These are phyloP conservation scores for Brassica napus DNA, from an alignment of 345 rosid species.

Conservation along the genomic window DNA sequence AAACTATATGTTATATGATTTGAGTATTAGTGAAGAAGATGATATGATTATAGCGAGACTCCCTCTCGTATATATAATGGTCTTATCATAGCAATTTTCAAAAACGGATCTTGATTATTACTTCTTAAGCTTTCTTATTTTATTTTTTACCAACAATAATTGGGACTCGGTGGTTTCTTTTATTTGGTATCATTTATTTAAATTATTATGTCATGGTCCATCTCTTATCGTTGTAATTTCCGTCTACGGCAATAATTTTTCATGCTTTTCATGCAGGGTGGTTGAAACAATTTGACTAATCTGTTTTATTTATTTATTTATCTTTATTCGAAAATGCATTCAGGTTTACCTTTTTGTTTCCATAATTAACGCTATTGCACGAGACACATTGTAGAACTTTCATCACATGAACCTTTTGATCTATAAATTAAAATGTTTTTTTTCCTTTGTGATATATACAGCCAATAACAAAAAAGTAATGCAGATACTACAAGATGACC, in stretches of 20 bases:
- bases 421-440: neutral
- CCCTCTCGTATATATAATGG: constrained; percentile 36
- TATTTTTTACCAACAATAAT: constrained; percentile 21
- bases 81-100: neutral
- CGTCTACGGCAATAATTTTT: constrained; percentile 17
- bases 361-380: constrained; percentile 26
- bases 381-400: constrained; percentile 21
- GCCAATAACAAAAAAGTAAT: neutral
- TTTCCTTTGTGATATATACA: neutral
- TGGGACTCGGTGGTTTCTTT: constrained; percentile 22
- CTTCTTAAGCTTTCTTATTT: neutral
- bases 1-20: neutral
- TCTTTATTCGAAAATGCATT: constrained; percentile 16
- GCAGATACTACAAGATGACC: neutral
- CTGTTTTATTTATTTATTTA: neutral
- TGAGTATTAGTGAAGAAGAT: constrained; percentile 21
- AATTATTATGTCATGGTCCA: constrained; percentile 18
- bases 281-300: constrained; percentile 33
- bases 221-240: constrained; percentile 16
- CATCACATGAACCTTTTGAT: constrained; percentile 24
- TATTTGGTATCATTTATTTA: constrained; percentile 5
- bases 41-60: constrained; percentile 27
- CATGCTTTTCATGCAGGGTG: constrained; percentile 33
- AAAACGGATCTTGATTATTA: constrained; percentile 4
- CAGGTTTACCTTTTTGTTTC: constrained; percentile 24